These are phyloP conservation scores for Irpex sp. DNA, from an alignment of 1,284 basidiomycete species.

Conservation along the genomic window DNA sequence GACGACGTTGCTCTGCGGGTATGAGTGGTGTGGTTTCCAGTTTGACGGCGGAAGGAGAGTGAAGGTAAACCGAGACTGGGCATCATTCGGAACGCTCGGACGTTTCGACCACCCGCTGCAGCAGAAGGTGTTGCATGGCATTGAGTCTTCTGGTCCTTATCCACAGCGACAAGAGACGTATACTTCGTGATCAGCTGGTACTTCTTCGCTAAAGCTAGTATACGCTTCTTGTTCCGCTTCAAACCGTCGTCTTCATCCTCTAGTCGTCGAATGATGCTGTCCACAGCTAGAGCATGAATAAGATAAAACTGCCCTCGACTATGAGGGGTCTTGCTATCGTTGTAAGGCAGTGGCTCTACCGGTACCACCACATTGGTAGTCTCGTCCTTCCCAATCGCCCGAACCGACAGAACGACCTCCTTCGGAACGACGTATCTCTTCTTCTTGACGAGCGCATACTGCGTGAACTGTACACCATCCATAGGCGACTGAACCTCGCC, in stretches of 20 bases:
- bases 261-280: constrained; percentile 9
- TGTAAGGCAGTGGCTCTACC: background rate
- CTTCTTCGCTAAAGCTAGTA: constrained; percentile 43
- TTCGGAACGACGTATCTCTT: background rate
- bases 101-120: background rate
- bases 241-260: constrained; percentile 10
- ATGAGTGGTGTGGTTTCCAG: background rate
- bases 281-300: background rate
- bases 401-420: background rate
- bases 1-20: background rate
- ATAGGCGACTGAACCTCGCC: background rate
- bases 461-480: background rate
- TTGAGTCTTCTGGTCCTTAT: constrained; percentile 12
- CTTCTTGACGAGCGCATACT: background rate
- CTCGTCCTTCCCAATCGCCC: background rate
- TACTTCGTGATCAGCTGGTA: constrained; percentile 50
- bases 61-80: background rate
- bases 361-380: constrained; percentile 3
- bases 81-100: background rate
- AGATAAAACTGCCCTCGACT: background rate
- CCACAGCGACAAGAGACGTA: constrained; percentile 57
- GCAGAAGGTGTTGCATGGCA: background rate
- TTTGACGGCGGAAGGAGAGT: background rate
- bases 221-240: constrained; percentile 33
- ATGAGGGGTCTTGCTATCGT: background rate